Base-by-base conservation (phyloP, 331 rosid species). In the Erythrophleum ivorense region DNA sequence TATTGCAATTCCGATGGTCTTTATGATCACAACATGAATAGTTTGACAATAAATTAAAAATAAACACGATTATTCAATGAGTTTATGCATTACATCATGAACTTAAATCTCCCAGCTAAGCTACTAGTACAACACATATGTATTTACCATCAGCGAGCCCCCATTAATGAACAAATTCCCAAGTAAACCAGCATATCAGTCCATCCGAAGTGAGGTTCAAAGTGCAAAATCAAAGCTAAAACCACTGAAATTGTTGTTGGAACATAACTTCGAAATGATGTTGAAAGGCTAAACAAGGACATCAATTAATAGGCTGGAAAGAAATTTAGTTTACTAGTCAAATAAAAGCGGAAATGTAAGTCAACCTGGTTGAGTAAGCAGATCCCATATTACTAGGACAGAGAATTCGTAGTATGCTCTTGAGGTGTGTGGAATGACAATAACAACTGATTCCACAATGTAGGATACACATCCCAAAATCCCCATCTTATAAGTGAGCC, bases 21-120 rank as follows among this genome's bases (percentile, higher is more conserved):
- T 94, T 76, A 92, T 87, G 90, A 97, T 94, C 72, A 94, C 88
- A 79, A 94, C 97, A 97, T 92, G 89, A 82, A 85, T 29, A 72
- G 21, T 66, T 41, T 10, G 57, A 52, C 6, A 52, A 15, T 48
- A 52, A 52, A 2, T 52, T 52, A 14, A 52, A 2, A 13, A 13
- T 52, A 15, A 14, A 4, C 18, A 52, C 6, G 3, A 0, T 13
- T 53, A 34, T 38, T 31, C 24, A 65, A 4, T 36, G 19, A 59
- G 49, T 65, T 65, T 58, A 58, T 68, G 45, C 9, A 21, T 58
- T 62, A 24, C 57, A 70, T 36, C 40, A 36, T 36, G 40, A 36
- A 36, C 40, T 2, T 36, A 36, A 36, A 4, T 36, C 40, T 36
- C 5, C 40, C 40, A 36, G 3, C 40, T 36, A 36, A 4, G 40